Evolutionary conservation across 306 rosid genomes (phyloP).

Genomic region (Cicer judaicum): DNA sequence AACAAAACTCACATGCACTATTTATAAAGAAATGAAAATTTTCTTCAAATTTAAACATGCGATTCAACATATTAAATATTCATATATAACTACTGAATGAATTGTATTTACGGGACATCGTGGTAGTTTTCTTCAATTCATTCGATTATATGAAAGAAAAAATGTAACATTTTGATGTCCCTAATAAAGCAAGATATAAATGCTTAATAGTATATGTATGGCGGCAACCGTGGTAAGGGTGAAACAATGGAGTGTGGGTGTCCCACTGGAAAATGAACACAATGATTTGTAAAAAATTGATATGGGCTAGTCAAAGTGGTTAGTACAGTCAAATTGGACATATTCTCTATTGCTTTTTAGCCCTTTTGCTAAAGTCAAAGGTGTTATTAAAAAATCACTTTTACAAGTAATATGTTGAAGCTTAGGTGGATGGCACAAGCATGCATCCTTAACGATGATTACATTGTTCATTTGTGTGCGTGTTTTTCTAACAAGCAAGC

Average conservation of each 20-base stretch:
- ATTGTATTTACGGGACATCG: no score
- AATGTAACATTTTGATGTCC: slow-evolving; percentile 4
- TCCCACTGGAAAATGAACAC: slow-evolving; percentile 32
- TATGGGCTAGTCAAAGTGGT: slow-evolving; percentile 22
- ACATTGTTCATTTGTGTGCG: slow-evolving; percentile 10
- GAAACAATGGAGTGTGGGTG: slow-evolving; percentile 32
- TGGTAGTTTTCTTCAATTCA: background rate
- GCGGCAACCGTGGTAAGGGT: slow-evolving; percentile 14
- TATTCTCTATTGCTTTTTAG: slow-evolving; percentile 17
- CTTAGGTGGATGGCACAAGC: slow-evolving; percentile 50
- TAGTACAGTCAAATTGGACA: slow-evolving; percentile 28
- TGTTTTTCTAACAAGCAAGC: slow-evolving; percentile 18
- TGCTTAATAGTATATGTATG: background rate
- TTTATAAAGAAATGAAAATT: no score
- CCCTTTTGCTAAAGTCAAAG: slow-evolving; percentile 40
- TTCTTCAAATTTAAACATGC: no score
- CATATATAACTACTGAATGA: no score
- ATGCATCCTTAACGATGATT: slow-evolving; percentile 30
- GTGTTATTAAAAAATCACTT: slow-evolving; percentile 40
- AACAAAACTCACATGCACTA: no score
- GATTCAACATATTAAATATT: no score
- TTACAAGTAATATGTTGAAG: slow-evolving; percentile 36
- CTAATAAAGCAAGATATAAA: slow-evolving; percentile 26
- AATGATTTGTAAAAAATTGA: slow-evolving; percentile 25
- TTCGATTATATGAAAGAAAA: background rate